Evolutionary conservation across 2,329 filamentous ascomycete species (phyloP).

Genomic region (Sclerotinia minor): DNA sequence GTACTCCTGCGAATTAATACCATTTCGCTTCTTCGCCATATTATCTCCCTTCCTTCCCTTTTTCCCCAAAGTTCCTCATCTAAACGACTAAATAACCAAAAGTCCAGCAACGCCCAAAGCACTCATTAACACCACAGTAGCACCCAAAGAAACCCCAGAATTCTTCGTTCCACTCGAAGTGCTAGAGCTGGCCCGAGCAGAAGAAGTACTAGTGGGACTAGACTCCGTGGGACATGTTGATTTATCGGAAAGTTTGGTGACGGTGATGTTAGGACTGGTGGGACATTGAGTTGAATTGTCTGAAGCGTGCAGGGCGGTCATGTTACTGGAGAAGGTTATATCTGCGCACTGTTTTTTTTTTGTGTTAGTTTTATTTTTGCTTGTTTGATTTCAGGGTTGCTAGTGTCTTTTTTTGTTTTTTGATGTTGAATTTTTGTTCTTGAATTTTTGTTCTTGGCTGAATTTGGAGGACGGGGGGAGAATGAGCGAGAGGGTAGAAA

Average conservation of each 20-base stretch:
- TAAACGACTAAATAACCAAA: neutral
- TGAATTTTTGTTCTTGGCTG: neutral
- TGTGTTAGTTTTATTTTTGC: neutral
- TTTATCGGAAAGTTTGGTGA: neutral
- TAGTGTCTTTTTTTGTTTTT: neutral
- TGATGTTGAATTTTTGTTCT: too few species aligned
- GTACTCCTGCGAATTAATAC: neutral
- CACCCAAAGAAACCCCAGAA: neutral
- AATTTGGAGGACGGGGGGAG: too few species aligned
- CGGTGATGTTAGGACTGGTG: neutral
- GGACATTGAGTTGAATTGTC: constrained; percentile 12
- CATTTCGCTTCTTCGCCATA: neutral
- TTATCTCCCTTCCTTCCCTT: neutral
- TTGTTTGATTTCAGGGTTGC: too few species aligned
- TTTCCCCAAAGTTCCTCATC: neutral
- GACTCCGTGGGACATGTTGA: neutral
- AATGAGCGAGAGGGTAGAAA: neutral
- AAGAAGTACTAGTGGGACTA: neutral
- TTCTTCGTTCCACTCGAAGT: neutral
- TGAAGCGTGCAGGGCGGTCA: neutral
- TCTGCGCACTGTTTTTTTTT: constrained; percentile 11
- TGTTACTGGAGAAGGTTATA: constrained; percentile 17
- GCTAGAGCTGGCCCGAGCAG: neutral
- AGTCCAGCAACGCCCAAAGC: neutral
- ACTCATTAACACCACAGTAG: neutral